A percentile compares a stretch with the other conserved stretches of the same genome.
Evolutionary conservation across 2,329 filamentous ascomycete genomes (phyloP).

Genomic region (Aureobasidium sp.): DNA sequence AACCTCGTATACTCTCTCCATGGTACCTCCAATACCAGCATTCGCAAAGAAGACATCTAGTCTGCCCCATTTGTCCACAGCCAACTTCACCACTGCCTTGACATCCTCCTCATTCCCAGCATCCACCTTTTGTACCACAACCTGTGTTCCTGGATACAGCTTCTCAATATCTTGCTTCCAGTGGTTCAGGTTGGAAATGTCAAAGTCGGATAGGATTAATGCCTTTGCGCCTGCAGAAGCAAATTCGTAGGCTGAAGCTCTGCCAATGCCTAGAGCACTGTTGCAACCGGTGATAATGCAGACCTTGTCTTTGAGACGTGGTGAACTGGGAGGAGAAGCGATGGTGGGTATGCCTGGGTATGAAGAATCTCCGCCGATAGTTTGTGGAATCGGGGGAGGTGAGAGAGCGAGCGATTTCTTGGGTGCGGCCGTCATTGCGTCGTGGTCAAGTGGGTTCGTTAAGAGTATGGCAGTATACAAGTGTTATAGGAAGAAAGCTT

Average conservation of each 20-base stretch:
- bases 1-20: conserved; percentile 59
- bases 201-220: conserved; percentile 81
- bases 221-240: conserved; percentile 77
- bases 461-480: not conserved
- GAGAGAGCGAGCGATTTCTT: conserved; percentile 2
- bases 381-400: not conserved
- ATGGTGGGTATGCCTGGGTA: conserved; percentile 2
- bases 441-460: too few species aligned
- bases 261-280: conserved; percentile 77
- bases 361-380: not conserved
- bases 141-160: conserved; percentile 61
- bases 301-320: conserved; percentile 67
- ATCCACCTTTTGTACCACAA: conserved; percentile 71
- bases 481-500: not conserved
- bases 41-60: conserved; percentile 95
- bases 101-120: conserved; percentile 71
- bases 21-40: conserved; percentile 64
- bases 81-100: conserved; percentile 66
- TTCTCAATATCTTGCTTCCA: conserved; percentile 68
- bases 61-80: conserved; percentile 64
- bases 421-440: conserved; percentile 2
- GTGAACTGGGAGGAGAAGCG: not conserved
- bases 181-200: conserved; percentile 43
- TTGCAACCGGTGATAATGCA: conserved; percentile 84
- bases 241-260: conserved; percentile 80